These are phyloP conservation scores for Suillus sp. DNA, from an alignment of 768 basidiomycete genomes.

Conservation along the genomic window DNA sequence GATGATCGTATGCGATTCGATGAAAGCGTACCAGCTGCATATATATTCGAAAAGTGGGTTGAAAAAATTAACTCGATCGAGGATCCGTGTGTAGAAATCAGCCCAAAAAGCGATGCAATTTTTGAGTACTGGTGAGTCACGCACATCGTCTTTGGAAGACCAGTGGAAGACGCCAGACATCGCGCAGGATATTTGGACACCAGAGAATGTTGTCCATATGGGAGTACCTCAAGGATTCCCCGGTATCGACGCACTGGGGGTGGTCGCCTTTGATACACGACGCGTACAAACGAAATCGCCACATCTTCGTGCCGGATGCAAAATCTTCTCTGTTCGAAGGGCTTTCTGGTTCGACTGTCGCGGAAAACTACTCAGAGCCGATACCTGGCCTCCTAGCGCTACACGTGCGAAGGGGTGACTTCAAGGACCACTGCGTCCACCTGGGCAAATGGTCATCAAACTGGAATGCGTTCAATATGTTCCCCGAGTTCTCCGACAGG, in stretches of 20 bases:
- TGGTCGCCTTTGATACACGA: conserved; percentile 41
- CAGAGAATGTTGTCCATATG: conserved; percentile 39
- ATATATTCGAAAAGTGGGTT: conserved; percentile 42
- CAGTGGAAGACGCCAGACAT: neutral
- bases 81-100: conserved; percentile 44
- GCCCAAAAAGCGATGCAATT: conserved; percentile 25
- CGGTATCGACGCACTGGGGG: conserved; percentile 36
- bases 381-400: conserved; percentile 46
- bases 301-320: conserved; percentile 22
- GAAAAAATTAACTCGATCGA: conserved; percentile 35
- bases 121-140: conserved; percentile 40
- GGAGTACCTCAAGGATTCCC: conserved; percentile 35
- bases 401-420: conserved; percentile 56
- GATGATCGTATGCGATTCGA: conserved; percentile 32
- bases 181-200: conserved; percentile 36
- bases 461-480: conserved; percentile 47
- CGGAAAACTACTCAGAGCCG: conserved; percentile 20
- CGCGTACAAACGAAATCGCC: conserved; percentile 35
- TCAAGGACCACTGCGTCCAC: conserved; percentile 41
- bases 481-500: conserved; percentile 43
- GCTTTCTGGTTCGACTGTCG: conserved; percentile 1
- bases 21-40: conserved; percentile 26
- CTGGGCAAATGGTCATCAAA: conserved; percentile 37
- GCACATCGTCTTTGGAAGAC: neutral
- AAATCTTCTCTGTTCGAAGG: neutral